phyloP scores from a whole-genome alignment of 192 early-diverging fungal genomes.

The Hyaloraphidium curvatum region DNA sequence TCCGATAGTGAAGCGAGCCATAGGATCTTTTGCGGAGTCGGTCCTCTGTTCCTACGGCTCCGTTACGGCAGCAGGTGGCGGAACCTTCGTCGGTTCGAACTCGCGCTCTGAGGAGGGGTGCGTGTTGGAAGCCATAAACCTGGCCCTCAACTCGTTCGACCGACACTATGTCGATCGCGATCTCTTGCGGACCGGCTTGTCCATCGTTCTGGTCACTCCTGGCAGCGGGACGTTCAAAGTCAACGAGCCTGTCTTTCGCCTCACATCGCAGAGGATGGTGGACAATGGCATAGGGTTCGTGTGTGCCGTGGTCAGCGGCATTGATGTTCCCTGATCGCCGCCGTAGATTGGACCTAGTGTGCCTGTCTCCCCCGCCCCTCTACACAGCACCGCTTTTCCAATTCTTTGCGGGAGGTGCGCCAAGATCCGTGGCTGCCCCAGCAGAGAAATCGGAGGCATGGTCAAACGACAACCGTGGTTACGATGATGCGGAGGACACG shows the following conservation, averaged over 20 bases:
- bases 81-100: constrained; percentile 35
- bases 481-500: too few species aligned
- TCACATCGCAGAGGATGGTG: constrained; percentile 89
- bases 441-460: background rate
- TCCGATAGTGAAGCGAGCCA: constrained; percentile 46
- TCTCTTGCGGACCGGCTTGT: constrained; percentile 69
- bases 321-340: too few species aligned
- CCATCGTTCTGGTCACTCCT: constrained; percentile 75
- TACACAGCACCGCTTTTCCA: constrained; percentile 76
- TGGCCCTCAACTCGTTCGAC: constrained; percentile 87
- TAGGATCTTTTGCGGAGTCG: constrained; percentile 48
- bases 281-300: background rate
- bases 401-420: constrained; percentile 29
- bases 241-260: constrained; percentile 56
- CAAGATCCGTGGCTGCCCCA: background rate
- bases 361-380: constrained; percentile 67
- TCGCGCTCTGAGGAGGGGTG: constrained; percentile 81
- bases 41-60: too few species aligned
- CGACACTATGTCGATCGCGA: constrained; percentile 91
- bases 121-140: constrained; percentile 85
- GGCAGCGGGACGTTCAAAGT: constrained; percentile 80
- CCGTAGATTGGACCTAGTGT: constrained; percentile 82
- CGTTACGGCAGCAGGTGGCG: constrained; percentile 22
- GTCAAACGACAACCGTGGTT: too few species aligned
- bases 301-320: constrained; percentile 47